phyloP scores from a whole-genome alignment of 495 filamentous ascomycete genomes.

The Schizothecium vesticola region DNA sequence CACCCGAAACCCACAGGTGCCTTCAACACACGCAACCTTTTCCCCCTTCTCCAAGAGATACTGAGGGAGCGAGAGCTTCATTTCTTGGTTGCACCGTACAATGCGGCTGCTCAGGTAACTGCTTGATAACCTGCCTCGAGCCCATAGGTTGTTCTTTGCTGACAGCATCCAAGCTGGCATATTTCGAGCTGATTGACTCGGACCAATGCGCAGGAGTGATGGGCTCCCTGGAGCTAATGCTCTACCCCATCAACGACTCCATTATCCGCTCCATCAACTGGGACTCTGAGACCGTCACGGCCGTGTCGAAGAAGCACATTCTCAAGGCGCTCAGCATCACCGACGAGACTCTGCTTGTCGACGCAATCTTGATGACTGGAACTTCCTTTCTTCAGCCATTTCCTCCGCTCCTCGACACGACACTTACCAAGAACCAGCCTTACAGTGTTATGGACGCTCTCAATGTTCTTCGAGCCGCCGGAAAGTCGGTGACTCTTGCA shows the following conservation, averaged over 20 bases:
- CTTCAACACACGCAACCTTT: conserved; percentile 56
- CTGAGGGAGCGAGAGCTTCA: conserved; percentile 63
- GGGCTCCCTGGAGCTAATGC: conserved; percentile 78
- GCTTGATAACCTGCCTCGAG: conserved; percentile 17
- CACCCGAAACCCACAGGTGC: conserved; percentile 37
- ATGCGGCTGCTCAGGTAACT: conserved; percentile 76
- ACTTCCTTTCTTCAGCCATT: conserved; percentile 72
- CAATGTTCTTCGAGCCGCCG: conserved; percentile 62
- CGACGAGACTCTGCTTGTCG: conserved; percentile 68
- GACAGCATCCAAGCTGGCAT: conserved; percentile 59
- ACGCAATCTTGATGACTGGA: conserved; percentile 78
- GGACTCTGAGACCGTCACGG: conserved; percentile 58
- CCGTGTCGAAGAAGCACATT: conserved; percentile 64
- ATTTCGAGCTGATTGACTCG: conserved; percentile 64
- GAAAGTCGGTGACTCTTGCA: conserved; percentile 55
- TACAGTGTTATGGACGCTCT: conserved; percentile 61
- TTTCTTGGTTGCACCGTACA: conserved; percentile 86
- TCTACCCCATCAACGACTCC: conserved; percentile 75
- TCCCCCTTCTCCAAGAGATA: conserved; percentile 67
- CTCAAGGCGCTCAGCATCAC: conserved; percentile 64
- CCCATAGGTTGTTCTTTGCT: conserved; percentile 13
- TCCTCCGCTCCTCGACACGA: conserved; percentile 60
- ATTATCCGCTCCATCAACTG: conserved; percentile 75
- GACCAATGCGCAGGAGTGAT: conserved; percentile 72
- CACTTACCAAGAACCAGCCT: conserved; percentile 42